Evolutionary conservation across 1,284 basidiomycete species (phyloP), one percentile per base, ranked within the genome.

Genomic region (Amylostereum areolatum): DNA sequence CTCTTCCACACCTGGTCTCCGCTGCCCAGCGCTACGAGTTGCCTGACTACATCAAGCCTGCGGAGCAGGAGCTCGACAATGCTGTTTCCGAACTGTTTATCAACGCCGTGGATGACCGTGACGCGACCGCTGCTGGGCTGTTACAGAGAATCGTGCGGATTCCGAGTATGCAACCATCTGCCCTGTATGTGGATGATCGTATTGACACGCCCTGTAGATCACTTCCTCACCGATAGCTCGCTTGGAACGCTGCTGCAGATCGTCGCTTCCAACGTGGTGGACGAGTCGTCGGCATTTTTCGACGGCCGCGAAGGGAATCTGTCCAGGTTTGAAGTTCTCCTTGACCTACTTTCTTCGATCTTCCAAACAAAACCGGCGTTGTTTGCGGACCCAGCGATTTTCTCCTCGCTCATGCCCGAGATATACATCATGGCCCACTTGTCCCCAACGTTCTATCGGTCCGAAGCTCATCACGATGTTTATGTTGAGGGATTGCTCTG

Each of bases 381-480:
- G 9, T 45, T 43, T 12, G 43, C 55, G 45, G 27, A 48, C 47
- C 11, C 48, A 8, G 3, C 42, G 48, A 10, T 55, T 18, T 49
- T 53, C 4, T 33, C 52, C 10, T 43, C 58, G 1, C 51, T 75
- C 33, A 47, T 80, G 9, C 72, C 73, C 0, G 64, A 73, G 47
- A 48, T 81, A 3, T 81, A 78, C 54, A 46, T 78, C 5, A 67
- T 77, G 35, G 74, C 67, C 2, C 72, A 74, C 57, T 60, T 83
- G 29, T 49, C 80, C 6, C 73, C 80, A 0, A 60, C 59, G 11
- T 66, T 65, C 37, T 32, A 49, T 4, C 10, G 46, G 11, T 7
- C 28, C 37, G 7, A 30, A 33, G 25, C 18, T 34, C 4, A 34
- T 50, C 24, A 36, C 41, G 58, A 55, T 27, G 62, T 70, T 42